Evolutionary conservation across 2,329 filamentous ascomycete genomes (phyloP).

Genomic region (Orbilia brochopaga): DNA sequence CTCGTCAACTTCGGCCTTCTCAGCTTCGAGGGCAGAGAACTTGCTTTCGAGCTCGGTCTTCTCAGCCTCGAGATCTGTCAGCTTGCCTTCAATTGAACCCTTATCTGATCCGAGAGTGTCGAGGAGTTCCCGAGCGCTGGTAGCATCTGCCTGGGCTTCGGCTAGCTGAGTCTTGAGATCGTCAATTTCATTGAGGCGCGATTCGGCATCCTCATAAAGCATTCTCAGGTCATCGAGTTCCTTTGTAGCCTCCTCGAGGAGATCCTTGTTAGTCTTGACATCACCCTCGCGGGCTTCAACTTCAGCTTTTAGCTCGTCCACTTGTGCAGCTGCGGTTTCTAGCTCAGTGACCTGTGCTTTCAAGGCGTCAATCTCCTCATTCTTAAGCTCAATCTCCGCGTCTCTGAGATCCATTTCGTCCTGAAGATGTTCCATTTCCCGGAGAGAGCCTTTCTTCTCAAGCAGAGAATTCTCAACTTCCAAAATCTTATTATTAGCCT

Average conservation of each 20-base stretch:
- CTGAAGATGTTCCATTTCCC: constrained; percentile 28
- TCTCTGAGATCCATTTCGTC: constrained; percentile 37
- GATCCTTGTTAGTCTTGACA: constrained; percentile 19
- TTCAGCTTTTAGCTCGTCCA: constrained; percentile 25
- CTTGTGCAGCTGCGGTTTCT: constrained; percentile 20
- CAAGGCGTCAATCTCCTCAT: constrained; percentile 20
- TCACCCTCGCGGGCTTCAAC: constrained; percentile 20
- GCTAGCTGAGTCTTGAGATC: constrained; percentile 24
- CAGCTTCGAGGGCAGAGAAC: constrained; percentile 14
- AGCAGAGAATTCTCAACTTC: constrained; percentile 31
- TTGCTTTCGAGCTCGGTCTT: constrained; percentile 20
- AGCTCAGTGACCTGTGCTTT: constrained; percentile 29
- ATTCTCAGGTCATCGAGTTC: constrained; percentile 28
- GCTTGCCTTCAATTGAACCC: constrained; percentile 28
- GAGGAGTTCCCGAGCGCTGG: constrained; percentile 20
- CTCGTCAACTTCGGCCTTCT: constrained; percentile 11
- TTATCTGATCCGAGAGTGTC: constrained; percentile 33
- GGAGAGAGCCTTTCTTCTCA: constrained; percentile 23
- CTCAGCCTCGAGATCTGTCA: constrained; percentile 29
- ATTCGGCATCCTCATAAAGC: constrained; percentile 35
- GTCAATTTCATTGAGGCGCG: constrained; percentile 20
- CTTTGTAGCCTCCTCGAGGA: constrained; percentile 23
- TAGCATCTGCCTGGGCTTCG: constrained; percentile 27
- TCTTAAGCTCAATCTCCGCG: constrained; percentile 31
- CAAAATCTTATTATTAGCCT: constrained; percentile 35